Conservation (phyloP, 164 flowering plant species). For the Berberis vulgaris region DNA sequence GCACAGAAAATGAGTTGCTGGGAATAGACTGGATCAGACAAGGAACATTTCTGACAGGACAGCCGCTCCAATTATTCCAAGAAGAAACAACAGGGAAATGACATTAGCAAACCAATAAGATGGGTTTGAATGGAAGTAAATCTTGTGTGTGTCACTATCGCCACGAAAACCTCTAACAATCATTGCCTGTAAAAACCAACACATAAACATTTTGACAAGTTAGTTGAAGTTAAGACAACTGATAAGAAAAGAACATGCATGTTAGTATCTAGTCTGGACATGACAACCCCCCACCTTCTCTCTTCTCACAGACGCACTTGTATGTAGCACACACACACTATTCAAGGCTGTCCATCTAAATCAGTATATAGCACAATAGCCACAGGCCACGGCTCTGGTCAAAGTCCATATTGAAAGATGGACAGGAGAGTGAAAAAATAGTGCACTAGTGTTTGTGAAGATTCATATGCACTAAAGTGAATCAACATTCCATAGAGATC, state of each 20-base stretch:
- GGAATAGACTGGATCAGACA: conserved; percentile 16
- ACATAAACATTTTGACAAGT: background rate
- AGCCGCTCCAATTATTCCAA: conserved; percentile 48
- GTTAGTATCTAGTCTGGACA: no score
- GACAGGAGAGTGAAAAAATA: no score
- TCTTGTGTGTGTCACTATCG: conserved; percentile 52
- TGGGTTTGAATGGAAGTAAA: conserved; percentile 49
- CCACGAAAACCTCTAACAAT: conserved; percentile 90
- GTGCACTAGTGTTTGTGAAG: background rate
- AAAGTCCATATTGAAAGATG: no score
- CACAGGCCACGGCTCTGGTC: no score
- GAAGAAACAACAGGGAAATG: conserved; percentile 46
- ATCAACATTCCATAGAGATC: background rate
- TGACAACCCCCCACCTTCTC: no score
- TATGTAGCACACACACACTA: no score
- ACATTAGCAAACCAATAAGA: conserved; percentile 39
- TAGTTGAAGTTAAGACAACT: no score
- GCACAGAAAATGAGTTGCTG: no score
- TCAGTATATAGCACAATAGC: no score
- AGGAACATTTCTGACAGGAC: conserved; percentile 39
- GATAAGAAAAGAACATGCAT: no score
- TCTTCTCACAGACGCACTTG: no score
- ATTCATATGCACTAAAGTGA: background rate
- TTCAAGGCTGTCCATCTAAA: no score
- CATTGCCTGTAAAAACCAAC: conserved; percentile 62